Conservation (phyloP, 345 rosid species). For the Garcia nutans region DNA sequence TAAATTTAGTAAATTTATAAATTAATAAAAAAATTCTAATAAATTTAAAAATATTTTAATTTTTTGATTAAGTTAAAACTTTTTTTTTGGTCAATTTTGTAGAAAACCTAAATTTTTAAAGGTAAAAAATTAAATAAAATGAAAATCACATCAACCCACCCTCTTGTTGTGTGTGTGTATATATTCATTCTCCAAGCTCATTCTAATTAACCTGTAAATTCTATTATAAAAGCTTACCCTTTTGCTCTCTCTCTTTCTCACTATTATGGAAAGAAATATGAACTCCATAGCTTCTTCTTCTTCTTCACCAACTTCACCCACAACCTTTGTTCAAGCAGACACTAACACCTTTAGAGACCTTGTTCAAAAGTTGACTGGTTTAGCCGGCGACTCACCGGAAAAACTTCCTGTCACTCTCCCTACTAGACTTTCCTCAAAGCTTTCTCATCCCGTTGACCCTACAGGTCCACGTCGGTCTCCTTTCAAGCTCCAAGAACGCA, state of each 20-base stretch:
- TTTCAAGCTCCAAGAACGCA: constrained; percentile 55
- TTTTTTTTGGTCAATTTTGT: too few relatives aligned
- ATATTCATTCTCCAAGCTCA: not conserved
- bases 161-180: not conserved
- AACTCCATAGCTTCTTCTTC: constrained; percentile 18
- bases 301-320: constrained; percentile 24
- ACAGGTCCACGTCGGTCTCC: constrained; percentile 38
- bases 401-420: constrained; percentile 27
- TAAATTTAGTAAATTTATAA: too few relatives aligned
- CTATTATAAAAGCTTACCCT: not conserved
- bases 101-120: too few relatives aligned
- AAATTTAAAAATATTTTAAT: too few relatives aligned
- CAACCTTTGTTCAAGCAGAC: constrained; percentile 53
- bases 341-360: constrained; percentile 42
- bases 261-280: constrained; percentile 23
- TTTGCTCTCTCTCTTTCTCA: not conserved
- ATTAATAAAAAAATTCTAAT: too few relatives aligned
- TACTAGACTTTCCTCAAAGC: constrained; percentile 19
- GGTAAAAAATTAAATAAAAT: too few relatives aligned
- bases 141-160: constrained; percentile 3
- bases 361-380: constrained; percentile 51
- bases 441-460: constrained; percentile 21
- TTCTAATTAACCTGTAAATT: too few relatives aligned
- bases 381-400: constrained; percentile 19
- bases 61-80: too few relatives aligned